Conservation (phyloP, 2,329 filamentous ascomycete genomes). For the Fusarium buxicola region DNA sequence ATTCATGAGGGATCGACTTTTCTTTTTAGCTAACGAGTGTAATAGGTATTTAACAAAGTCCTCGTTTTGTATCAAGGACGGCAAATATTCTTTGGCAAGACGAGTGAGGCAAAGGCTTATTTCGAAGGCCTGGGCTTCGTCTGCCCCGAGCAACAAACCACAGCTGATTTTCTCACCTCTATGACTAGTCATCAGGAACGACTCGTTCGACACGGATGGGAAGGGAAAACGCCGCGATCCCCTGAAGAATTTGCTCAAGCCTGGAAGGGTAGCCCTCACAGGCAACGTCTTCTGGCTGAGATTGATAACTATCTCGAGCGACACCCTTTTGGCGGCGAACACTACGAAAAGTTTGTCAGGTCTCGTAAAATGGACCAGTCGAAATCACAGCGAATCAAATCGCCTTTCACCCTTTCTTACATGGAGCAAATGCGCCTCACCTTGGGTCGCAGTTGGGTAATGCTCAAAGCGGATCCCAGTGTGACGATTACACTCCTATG, state of each 20-base stretch:
- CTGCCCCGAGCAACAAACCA: conserved; percentile 68
- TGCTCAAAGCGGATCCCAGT: conserved; percentile 40
- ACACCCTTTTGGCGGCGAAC: conserved; percentile 44
- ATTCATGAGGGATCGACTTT: accelerated
- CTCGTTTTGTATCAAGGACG: conserved; percentile 75
- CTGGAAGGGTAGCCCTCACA: conserved; percentile 47
- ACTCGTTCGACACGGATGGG: conserved; percentile 48
- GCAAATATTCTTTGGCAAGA: conserved; percentile 64
- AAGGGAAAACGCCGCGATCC: conserved; percentile 49
- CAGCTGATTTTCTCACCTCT: conserved; percentile 75
- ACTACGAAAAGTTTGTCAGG: conserved; percentile 41
- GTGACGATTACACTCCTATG: conserved; percentile 36
- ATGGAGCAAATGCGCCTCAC: conserved; percentile 37
- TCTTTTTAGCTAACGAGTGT: not conserved
- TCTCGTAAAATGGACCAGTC: conserved; percentile 43
- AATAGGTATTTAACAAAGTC: conserved; percentile 72
- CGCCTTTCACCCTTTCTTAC: conserved; percentile 36
- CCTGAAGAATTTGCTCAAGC: conserved; percentile 52
- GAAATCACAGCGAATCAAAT: conserved; percentile 34
- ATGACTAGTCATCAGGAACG: conserved; percentile 57
- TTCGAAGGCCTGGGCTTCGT: conserved; percentile 64
- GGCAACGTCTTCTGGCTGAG: conserved; percentile 45
- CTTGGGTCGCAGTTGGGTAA: conserved; percentile 34
- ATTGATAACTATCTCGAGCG: conserved; percentile 47
- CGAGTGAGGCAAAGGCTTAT: conserved; percentile 43